Conservation (phyloP, 306 rosid genomes). For the Quillaja saponaria region DNA sequence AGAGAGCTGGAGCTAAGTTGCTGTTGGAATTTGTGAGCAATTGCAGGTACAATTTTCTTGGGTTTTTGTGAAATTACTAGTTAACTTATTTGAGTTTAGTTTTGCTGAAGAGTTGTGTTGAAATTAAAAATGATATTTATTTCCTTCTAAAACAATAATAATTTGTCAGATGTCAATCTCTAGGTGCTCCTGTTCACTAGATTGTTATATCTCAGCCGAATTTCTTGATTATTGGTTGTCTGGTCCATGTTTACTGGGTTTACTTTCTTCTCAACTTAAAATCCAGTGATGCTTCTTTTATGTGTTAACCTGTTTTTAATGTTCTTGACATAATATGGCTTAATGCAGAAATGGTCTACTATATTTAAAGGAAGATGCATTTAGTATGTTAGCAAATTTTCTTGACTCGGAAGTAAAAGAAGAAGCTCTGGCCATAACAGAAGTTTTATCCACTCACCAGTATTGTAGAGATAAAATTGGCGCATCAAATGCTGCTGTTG, state of each 20-base stretch:
- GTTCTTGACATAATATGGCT: constrained; percentile 13
- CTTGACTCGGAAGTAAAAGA: constrained; percentile 56
- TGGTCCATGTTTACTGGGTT: constrained; percentile 1
- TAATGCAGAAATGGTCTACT: constrained; percentile 51
- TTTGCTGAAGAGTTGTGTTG: constrained; percentile 3
- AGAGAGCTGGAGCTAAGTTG: constrained; percentile 64
- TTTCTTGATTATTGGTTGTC: constrained; percentile 10
- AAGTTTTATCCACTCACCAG: constrained; percentile 55
- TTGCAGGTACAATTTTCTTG: constrained; percentile 56
- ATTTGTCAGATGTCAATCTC: not conserved
- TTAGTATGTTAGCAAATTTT: constrained; percentile 49
- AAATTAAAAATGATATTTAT: constrained; percentile 10
- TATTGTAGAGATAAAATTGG: constrained; percentile 41
- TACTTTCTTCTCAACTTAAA: constrained; percentile 1
- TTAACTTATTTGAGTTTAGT: constrained; percentile 5
- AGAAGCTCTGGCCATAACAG: constrained; percentile 70
- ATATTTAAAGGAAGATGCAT: constrained; percentile 47
- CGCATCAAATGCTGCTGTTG: constrained; percentile 57
- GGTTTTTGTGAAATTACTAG: not conserved
- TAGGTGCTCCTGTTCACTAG: constrained; percentile 6
- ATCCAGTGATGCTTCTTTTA: constrained; percentile 20
- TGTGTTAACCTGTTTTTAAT: constrained; percentile 10
- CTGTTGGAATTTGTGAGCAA: constrained; percentile 55
- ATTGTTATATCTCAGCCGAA: constrained; percentile 7
- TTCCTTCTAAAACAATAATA: constrained; percentile 9